Base-by-base conservation (phyloP, 441 rosid species). In the Brassica hybrid region DNA sequence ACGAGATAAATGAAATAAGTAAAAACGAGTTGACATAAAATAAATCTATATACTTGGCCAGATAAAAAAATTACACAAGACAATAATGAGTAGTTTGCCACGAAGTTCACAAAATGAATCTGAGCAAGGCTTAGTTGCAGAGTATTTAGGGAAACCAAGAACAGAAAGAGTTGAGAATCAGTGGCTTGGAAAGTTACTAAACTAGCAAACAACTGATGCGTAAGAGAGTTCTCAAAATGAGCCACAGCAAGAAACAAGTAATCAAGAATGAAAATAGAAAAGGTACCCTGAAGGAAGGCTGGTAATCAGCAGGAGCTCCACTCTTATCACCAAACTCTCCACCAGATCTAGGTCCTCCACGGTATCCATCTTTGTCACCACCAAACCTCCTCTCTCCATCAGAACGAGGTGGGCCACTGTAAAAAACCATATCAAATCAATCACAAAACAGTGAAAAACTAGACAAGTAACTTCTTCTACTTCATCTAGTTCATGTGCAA, bases 241-340 rank as follows among this genome's bases (percentile, higher is more conserved):
- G 8, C 17, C 5, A 18, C 27, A n/a, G 9, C 11, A 21, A 27
- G 7, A 11, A 45, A 13, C 5, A 25, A 17, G 27, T 0, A 50
- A 2, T 6, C 10, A 34, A 62, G 14, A 17, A 59, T 16, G 1
- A 69, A 45, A 13, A 48, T 36, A 48, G 54, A 13, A 13, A 48
- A 13, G 54, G 54, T 48, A 36, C 41, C 95, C 97, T 92, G 78
- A 86, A 94, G 50, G 94, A 84, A 71, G 97, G 98, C 65, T 89
- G 82, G 75, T 89, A 94, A 78, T 91, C 98, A 67, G 96, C 97
- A 61, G 98, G 97, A 64, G 97, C 97, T 68, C 94, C 96, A 71
- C 93, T 88, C 83, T 94, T 94, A 78, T 92, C 97, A 79, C 97
- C 92, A 17, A 83, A 88, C 18, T 94, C 97, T 73, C 89, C 97